Evolutionary conservation across 495 filamentous ascomycete genomes (phyloP).

Genomic region (Hypoxylon lenormandii): DNA sequence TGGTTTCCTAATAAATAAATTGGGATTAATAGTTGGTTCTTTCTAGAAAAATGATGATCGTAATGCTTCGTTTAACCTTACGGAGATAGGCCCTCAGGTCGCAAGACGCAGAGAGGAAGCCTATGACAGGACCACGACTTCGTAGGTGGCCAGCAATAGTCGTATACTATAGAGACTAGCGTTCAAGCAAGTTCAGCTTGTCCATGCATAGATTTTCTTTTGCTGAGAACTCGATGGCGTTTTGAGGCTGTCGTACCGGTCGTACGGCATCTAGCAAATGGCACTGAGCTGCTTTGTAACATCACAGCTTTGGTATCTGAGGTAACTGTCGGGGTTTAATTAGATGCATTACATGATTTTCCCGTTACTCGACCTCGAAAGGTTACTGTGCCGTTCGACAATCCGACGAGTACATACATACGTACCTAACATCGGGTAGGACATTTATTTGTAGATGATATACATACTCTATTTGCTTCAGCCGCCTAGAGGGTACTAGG

Average conservation of each 20-base stretch:
- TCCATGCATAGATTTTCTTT: background rate
- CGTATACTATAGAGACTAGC: background rate
- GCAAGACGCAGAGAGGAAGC: no score
- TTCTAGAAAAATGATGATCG: conserved; percentile 40
- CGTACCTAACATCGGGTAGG: no score
- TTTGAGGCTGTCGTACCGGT: conserved; percentile 18
- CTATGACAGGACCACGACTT: no score
- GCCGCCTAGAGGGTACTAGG: background rate
- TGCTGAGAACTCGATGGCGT: conserved; percentile 12
- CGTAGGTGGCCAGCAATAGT: no score
- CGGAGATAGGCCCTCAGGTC: background rate
- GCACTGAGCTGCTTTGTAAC: conserved; percentile 15
- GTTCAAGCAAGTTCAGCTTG: background rate
- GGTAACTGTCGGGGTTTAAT: background rate
- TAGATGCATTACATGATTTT: background rate
- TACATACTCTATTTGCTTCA: conserved; percentile 3
- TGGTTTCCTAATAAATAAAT: background rate
- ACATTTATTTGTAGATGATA: no score
- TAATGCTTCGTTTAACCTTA: conserved; percentile 23
- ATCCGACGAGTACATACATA: background rate
- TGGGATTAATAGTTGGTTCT: conserved; percentile 13
- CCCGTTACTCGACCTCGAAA: background rate
- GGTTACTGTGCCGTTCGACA: background rate
- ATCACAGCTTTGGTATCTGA: background rate
- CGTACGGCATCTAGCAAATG: conserved; percentile 23